Evolutionary conservation across 2,329 filamentous ascomycete genomes (phyloP).

Genomic region (Venturia pyrina): DNA sequence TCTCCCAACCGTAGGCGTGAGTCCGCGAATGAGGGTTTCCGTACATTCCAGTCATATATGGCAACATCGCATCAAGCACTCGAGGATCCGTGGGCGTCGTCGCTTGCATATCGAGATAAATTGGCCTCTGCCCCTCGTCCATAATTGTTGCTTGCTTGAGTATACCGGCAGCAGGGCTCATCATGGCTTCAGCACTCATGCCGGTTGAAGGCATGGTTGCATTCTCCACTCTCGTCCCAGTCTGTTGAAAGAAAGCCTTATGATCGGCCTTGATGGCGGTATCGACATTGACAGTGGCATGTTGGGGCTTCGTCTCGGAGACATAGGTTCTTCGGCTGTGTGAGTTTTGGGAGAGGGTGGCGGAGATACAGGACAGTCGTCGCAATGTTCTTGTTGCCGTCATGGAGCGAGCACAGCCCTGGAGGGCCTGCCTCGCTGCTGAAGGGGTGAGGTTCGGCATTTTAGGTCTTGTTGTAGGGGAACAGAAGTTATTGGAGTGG

Average conservation of each 20-base stretch:
- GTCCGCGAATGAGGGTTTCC: slow-evolving; percentile 96
- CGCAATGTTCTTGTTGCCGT: slow-evolving; percentile 19
- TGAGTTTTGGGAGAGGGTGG: slow-evolving; percentile 23
- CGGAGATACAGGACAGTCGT: slow-evolving; percentile 23
- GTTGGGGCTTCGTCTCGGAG: slow-evolving; percentile 67
- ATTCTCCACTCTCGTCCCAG: slow-evolving; percentile 42
- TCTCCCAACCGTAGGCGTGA: slow-evolving; percentile 98
- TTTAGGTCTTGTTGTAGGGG: slow-evolving; percentile 14
- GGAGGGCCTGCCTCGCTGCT: slow-evolving; percentile 64
- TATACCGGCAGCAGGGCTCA: slow-evolving; percentile 68
- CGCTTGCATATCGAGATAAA: slow-evolving; percentile 97
- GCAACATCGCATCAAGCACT: slow-evolving; percentile 93
- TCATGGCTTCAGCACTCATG: slow-evolving; percentile 53
- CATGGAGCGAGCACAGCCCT: slow-evolving; percentile 8
- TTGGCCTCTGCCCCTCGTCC: slow-evolving; percentile 82
- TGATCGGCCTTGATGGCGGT: slow-evolving; percentile 80
- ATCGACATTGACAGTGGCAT: slow-evolving; percentile 72
- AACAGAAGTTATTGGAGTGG: background rate
- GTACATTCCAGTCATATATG: slow-evolving; percentile 85
- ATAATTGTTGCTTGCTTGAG: slow-evolving; percentile 67
- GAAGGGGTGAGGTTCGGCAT: slow-evolving; percentile 49
- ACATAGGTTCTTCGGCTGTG: slow-evolving; percentile 60
- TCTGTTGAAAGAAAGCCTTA: slow-evolving; percentile 59
- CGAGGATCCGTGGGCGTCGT: slow-evolving; percentile 92
- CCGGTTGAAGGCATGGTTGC: slow-evolving; percentile 50